Evolutionary conservation across 2,329 filamentous ascomycete species (phyloP).

Genomic region (Scedosporium minutisporum): DNA sequence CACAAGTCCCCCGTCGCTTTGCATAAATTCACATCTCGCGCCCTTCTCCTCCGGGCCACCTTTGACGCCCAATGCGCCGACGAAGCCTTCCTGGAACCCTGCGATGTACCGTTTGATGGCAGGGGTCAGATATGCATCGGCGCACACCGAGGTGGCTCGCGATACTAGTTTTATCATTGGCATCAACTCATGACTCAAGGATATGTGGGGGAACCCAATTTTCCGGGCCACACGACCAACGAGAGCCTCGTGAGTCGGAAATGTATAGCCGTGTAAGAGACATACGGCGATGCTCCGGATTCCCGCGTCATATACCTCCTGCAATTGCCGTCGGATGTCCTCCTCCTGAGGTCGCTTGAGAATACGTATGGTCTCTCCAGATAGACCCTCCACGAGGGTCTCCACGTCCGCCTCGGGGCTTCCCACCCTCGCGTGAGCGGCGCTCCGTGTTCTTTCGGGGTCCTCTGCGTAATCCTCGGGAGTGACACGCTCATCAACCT

Average conservation of each 20-base stretch:
- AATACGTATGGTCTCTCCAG: slow-evolving; percentile 60
- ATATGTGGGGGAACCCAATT: slow-evolving; percentile 44
- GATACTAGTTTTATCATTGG: slow-evolving; percentile 36
- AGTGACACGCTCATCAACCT: slow-evolving; percentile 84
- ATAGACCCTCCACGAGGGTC: slow-evolving; percentile 55
- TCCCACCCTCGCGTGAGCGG: slow-evolving; percentile 44
- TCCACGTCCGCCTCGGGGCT: slow-evolving; percentile 38
- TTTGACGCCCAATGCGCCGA: slow-evolving; percentile 70
- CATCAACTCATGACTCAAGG: slow-evolving; percentile 23
- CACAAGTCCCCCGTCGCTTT: slow-evolving; percentile 67
- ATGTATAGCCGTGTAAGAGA: slow-evolving; percentile 88
- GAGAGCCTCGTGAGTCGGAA: slow-evolving; percentile 72
- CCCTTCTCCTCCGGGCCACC: slow-evolving; percentile 61
- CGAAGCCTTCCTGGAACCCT: slow-evolving; percentile 47
- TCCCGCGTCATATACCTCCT: slow-evolving; percentile 51
- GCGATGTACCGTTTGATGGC: slow-evolving; percentile 30
- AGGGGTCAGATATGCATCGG: slow-evolving; percentile 33
- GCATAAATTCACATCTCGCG: slow-evolving; percentile 90
- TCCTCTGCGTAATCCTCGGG: slow-evolving; percentile 89
- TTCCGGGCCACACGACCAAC: slow-evolving; percentile 68
- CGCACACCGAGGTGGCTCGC: slow-evolving; percentile 30
- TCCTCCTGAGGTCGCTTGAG: slow-evolving; percentile 47
- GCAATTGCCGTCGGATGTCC: slow-evolving; percentile 45
- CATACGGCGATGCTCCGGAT: slow-evolving; percentile 81
- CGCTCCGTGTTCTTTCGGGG: slow-evolving; percentile 49